Conservation (phyloP, 169 alveolate genomes). For the Eimeria tenella region DNA sequence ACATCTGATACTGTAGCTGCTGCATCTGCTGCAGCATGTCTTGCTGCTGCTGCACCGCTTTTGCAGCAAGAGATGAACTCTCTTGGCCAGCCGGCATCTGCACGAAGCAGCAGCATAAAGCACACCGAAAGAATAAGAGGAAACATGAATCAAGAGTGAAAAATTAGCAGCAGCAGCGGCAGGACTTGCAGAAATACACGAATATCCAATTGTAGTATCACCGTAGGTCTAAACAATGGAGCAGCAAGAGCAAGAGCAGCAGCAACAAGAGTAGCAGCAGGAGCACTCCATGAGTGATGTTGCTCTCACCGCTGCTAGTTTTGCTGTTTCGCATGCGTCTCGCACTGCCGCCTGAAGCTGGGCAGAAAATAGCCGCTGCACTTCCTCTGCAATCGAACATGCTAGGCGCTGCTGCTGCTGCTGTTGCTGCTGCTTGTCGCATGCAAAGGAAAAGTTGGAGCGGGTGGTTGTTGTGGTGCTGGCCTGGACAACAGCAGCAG, state of each 20-base stretch:
- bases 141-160: background rate
- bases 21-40: slow-evolving; percentile 13
- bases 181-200: background rate
- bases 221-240: background rate
- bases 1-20: background rate
- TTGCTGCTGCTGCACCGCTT: background rate
- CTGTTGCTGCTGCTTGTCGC: slow-evolving; percentile 12
- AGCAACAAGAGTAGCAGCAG: slow-evolving; percentile 6
- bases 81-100: slow-evolving; percentile 5
- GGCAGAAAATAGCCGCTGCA: slow-evolving; percentile 33
- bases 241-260: background rate
- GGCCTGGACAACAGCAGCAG: slow-evolving; percentile 8
- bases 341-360: slow-evolving; percentile 36
- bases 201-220: background rate
- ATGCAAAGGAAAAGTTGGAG: background rate
- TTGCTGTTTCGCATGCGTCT: slow-evolving; percentile 41
- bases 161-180: background rate
- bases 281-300: background rate
- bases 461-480: background rate
- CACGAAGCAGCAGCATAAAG: background rate
- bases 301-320: slow-evolving; percentile 5
- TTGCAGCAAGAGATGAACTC: background rate
- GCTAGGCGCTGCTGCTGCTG: slow-evolving; percentile 62
- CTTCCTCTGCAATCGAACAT: background rate
- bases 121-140: background rate